phyloP scores from a whole-genome alignment of 2,329 filamentous ascomycete genomes.

The Boeremia lycopersici region DNA sequence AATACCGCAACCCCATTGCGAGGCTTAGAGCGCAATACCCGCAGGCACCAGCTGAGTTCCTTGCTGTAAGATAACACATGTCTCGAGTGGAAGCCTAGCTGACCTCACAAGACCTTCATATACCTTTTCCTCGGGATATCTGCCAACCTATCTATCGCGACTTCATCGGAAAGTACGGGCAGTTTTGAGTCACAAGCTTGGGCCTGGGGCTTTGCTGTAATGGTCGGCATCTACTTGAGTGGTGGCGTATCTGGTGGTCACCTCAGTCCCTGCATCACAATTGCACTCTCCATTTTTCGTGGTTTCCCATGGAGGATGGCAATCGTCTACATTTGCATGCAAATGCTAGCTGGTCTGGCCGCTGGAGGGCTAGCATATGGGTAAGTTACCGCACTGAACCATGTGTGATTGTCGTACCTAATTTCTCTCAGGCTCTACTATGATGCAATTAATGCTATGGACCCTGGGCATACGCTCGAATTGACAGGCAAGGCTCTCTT shows the following conservation, averaged over 20 bases:
- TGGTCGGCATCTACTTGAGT: slow-evolving; percentile 56
- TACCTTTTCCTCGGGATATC: slow-evolving; percentile 55
- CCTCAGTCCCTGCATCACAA: slow-evolving; percentile 55
- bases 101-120: slow-evolving; percentile 33
- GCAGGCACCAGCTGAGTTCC: slow-evolving; percentile 60
- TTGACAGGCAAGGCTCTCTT: slow-evolving; percentile 62
- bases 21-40: slow-evolving; percentile 58
- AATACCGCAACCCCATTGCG: slow-evolving; percentile 59
- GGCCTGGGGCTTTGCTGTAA: slow-evolving; percentile 61
- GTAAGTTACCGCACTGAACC: slow-evolving; percentile 51
- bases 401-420: slow-evolving; percentile 39
- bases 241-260: slow-evolving; percentile 57
- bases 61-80: slow-evolving; percentile 49
- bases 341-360: slow-evolving; percentile 59
- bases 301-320: slow-evolving; percentile 64
- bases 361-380: slow-evolving; percentile 51
- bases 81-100: slow-evolving; percentile 23
- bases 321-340: slow-evolving; percentile 57
- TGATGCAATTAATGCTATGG: slow-evolving; percentile 66
- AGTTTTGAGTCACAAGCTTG: slow-evolving; percentile 40
- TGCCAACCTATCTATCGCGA: slow-evolving; percentile 56
- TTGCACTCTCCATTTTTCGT: slow-evolving; percentile 57
- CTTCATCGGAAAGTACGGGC: slow-evolving; percentile 50
- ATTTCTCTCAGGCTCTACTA: slow-evolving; percentile 27
- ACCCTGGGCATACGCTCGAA: slow-evolving; percentile 50